Conservation (phyloP, 441 rosid species). For the Corymbia citriodora region DNA sequence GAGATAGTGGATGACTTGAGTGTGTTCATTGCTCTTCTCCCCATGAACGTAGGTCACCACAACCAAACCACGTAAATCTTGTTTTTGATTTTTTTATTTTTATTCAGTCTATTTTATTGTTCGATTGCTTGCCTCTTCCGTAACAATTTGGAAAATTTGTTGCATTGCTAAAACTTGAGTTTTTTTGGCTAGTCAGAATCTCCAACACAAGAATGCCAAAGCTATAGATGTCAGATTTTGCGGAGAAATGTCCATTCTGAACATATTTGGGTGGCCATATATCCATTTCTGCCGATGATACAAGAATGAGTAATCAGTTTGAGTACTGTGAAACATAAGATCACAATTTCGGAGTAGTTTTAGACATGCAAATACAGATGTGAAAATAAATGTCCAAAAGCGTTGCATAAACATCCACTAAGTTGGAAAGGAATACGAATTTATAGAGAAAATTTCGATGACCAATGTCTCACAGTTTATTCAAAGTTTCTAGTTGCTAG, state of each 20-base stretch:
- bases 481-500: background rate
- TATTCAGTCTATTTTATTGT: too few species aligned
- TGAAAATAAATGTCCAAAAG: background rate
- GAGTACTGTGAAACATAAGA: background rate
- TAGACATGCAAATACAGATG: background rate
- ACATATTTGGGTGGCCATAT: background rate
- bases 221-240: background rate
- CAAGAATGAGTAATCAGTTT: background rate
- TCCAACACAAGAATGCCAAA: background rate
- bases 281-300: background rate
- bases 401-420: background rate
- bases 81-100: too few species aligned
- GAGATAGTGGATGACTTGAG: too few species aligned
- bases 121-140: too few species aligned
- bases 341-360: background rate
- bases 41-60: too few species aligned
- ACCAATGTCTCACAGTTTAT: background rate
- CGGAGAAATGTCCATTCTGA: background rate
- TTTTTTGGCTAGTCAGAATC: background rate
- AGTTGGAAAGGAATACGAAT: background rate
- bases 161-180: background rate
- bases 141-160: background rate
- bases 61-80: too few species aligned
- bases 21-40: too few species aligned
- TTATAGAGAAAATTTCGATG: background rate